These are phyloP conservation scores for Russula emetica DNA, from an alignment of 768 basidiomycete species.

Conservation along the genomic window DNA sequence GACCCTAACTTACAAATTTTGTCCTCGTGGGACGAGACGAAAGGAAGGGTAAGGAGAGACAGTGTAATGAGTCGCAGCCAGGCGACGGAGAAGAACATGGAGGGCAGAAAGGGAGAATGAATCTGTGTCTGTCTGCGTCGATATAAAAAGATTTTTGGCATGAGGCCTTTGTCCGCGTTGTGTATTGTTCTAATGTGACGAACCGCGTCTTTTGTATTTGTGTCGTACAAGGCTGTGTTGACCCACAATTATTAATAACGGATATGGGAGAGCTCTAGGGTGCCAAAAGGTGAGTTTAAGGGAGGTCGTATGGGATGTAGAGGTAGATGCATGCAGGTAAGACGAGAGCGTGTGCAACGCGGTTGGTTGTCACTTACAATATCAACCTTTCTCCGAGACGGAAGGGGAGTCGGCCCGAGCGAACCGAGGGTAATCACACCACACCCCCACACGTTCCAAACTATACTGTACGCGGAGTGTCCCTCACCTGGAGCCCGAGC, in stretches of 20 bases:
- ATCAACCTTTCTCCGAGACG: not conserved
- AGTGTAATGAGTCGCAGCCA: constrained; percentile 57
- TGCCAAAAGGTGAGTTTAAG: constrained; percentile 1
- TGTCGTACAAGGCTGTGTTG: constrained; percentile 14
- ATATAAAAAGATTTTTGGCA: constrained; percentile 24
- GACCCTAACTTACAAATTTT: constrained; percentile 52
- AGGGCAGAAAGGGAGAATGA: constrained; percentile 31
- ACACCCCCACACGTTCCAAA: not conserved
- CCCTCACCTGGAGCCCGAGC: not conserved
- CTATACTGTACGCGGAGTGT: not conserved
- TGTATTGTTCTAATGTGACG: constrained; percentile 27
- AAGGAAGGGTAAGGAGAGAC: constrained; percentile 39
- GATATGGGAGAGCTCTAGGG: constrained; percentile 3
- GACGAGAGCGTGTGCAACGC: not conserved
- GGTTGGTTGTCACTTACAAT: not conserved
- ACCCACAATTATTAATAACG: not conserved
- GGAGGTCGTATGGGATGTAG: not conserved
- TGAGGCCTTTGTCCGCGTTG: constrained; percentile 23
- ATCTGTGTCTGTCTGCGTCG: constrained; percentile 4
- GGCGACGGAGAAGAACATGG: constrained; percentile 69
- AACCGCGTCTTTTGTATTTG: constrained; percentile 22
- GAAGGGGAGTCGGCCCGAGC: too few relatives aligned
- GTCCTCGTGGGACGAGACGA: constrained; percentile 48
- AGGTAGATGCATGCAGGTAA: constrained; percentile 13
- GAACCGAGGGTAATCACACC: not conserved